Conservation (phyloP, 257 asterid species). For the Solanum pinnatisectum region DNA sequence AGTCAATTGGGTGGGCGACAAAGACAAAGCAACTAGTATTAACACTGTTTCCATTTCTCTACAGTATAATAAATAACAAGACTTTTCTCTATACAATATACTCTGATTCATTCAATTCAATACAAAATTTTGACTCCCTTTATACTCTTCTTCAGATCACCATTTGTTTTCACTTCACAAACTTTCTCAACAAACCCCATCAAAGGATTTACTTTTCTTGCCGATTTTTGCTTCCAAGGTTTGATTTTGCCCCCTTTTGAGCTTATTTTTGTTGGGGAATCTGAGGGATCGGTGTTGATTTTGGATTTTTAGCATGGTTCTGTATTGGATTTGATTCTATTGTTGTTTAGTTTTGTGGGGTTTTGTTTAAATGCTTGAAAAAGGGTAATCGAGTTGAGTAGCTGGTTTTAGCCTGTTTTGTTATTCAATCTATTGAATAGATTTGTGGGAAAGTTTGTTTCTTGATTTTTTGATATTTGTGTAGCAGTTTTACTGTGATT, state of each 20-base stretch:
- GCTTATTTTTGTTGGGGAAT: neutral
- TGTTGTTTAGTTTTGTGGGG: neutral
- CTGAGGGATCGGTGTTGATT: neutral
- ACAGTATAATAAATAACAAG: neutral
- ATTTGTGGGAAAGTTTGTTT: neutral
- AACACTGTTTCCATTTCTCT: neutral
- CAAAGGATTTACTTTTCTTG: neutral
- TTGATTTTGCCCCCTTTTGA: neutral
- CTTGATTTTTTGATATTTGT: neutral
- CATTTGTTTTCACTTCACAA: neutral
- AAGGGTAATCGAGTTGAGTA: neutral
- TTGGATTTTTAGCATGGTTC: neutral
- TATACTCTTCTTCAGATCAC: neutral
- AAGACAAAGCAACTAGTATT: neutral
- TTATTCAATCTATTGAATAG: neutral
- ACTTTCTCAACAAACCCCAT: neutral
- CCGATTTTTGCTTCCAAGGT: neutral
- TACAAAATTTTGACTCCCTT: neutral
- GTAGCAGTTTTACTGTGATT: neutral
- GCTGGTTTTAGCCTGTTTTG: neutral
- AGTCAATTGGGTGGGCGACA: neutral
- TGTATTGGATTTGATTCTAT: neutral
- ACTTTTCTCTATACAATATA: neutral
- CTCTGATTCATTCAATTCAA: neutral
- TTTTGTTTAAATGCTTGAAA: neutral